A percentile compares a stretch with the other conserved stretches of the same genome.
phyloP scores from a whole-genome alignment of 139 green algal genomes.

The Coccomyxa sp. region DNA sequence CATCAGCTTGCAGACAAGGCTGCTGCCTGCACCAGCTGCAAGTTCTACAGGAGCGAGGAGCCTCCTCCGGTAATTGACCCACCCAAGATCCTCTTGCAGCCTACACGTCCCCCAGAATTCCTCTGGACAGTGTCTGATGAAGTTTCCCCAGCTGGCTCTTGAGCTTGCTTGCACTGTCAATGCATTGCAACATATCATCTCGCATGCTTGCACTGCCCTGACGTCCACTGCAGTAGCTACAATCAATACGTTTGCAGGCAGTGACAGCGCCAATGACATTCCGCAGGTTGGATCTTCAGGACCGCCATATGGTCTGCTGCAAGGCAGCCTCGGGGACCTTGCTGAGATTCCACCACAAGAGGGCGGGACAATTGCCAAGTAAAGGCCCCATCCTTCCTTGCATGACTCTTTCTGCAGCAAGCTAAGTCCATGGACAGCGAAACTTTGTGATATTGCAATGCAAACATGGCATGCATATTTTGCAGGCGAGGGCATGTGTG shows the following conservation, averaged over 20 bases:
- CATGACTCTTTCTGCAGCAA: no score
- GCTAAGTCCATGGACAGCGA: no score
- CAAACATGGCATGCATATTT: not conserved
- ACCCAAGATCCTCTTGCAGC: not conserved
- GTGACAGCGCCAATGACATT: not conserved
- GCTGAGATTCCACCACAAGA: not conserved
- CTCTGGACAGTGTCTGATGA: no score
- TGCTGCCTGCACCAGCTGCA: not conserved
- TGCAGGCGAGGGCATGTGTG: constrained; percentile 35
- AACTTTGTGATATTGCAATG: no score
- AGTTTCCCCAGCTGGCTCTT: not conserved
- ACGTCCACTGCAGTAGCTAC: not conserved
- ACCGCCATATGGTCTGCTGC: constrained; percentile 45
- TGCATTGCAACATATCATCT: not conserved
- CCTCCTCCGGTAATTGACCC: not conserved
- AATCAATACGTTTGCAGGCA: not conserved
- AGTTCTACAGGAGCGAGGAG: constrained; percentile 19
- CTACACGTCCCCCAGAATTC: no score
- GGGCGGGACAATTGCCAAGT: constrained; percentile 1
- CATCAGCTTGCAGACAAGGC: not conserved
- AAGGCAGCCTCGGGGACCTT: constrained; percentile 28
- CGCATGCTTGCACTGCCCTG: not conserved
- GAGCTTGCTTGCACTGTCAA: not conserved
- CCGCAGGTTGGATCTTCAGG: not conserved
- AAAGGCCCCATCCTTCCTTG: not conserved